phyloP scores from a whole-genome alignment of 805 yeast genomes.

The Jamesozyma lodderae region DNA sequence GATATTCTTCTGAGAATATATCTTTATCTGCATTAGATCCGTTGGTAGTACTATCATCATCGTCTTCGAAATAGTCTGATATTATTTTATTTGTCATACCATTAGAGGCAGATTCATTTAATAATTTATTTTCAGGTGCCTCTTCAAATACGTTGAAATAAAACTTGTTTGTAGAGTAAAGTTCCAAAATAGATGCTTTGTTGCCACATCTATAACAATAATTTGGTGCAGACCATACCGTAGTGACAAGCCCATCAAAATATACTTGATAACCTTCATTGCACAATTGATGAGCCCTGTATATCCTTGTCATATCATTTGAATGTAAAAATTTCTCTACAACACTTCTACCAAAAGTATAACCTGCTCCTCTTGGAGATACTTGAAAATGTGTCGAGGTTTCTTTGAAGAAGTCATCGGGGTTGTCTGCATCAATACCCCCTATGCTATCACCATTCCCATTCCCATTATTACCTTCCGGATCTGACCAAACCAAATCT shows the following conservation, averaged over 20 bases:
- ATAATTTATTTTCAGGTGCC: conserved; percentile 75
- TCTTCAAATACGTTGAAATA: conserved; percentile 92
- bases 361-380: conserved; percentile 96
- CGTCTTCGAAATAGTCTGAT: conserved; percentile 10
- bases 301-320: conserved; percentile 70
- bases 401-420: conserved; percentile 17
- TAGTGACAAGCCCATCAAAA: conserved; percentile 82
- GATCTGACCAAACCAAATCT: conserved; percentile 97
- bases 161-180: conserved; percentile 56
- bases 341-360: conserved; percentile 86
- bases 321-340: conserved; percentile 76
- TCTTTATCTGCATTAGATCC: conserved; percentile 9
- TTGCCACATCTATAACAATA: conserved; percentile 97
- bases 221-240: conserved; percentile 98
- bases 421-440: conserved; percentile 24
- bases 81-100: conserved; percentile 8
- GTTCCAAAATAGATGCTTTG: conserved; percentile 92
- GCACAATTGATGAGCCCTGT: conserved; percentile 93
- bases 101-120: conserved; percentile 18
- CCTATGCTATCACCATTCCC: conserved; percentile 11
- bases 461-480: conserved; percentile 68
- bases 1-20: conserved; percentile 30
- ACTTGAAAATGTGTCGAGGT: conserved; percentile 59
- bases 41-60: background rate
- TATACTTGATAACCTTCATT: conserved; percentile 92